Evolutionary conservation across 768 basidiomycete genomes (phyloP).

Genomic region (Favolaschia claudopus): DNA sequence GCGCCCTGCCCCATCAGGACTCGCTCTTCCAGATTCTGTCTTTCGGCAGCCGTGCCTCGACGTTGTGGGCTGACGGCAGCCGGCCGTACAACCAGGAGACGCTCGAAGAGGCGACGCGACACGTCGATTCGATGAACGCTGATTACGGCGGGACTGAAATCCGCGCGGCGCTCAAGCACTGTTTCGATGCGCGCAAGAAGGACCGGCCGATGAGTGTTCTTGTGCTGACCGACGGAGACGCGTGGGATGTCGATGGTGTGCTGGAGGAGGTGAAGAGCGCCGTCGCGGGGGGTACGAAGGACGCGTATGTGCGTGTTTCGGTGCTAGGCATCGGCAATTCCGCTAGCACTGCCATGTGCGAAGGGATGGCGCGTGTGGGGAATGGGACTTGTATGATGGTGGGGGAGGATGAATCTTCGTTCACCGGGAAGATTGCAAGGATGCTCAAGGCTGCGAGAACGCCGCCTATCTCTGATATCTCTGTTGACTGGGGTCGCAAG

Average conservation of each 20-base stretch:
- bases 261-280: conserved; percentile 22
- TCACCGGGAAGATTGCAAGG: conserved; percentile 46
- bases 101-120: conserved; percentile 38
- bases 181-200: conserved; percentile 35
- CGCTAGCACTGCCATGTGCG: conserved; percentile 49
- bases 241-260: conserved; percentile 23
- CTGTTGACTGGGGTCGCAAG: conserved; percentile 45
- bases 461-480: conserved; percentile 42
- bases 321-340: conserved; percentile 52
- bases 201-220: conserved; percentile 48
- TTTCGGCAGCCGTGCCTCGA: conserved; percentile 37
- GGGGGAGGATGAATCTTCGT: conserved; percentile 38
- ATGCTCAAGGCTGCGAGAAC: conserved; percentile 50
- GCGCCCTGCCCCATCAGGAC: conserved; percentile 41
- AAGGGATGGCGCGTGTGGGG: conserved; percentile 49
- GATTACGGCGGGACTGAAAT: conserved; percentile 52
- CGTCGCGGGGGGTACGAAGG: conserved; percentile 27
- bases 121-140: conserved; percentile 39
- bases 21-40: conserved; percentile 52
- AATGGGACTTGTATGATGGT: conserved; percentile 50
- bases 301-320: conserved; percentile 47
- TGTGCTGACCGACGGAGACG: conserved; percentile 55
- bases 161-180: conserved; percentile 36
- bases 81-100: conserved; percentile 29
- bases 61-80: conserved; percentile 41